Evolutionary conservation across 2,329 filamentous ascomycete species (phyloP).

Genomic region (Dactylellina parvicollis): DNA sequence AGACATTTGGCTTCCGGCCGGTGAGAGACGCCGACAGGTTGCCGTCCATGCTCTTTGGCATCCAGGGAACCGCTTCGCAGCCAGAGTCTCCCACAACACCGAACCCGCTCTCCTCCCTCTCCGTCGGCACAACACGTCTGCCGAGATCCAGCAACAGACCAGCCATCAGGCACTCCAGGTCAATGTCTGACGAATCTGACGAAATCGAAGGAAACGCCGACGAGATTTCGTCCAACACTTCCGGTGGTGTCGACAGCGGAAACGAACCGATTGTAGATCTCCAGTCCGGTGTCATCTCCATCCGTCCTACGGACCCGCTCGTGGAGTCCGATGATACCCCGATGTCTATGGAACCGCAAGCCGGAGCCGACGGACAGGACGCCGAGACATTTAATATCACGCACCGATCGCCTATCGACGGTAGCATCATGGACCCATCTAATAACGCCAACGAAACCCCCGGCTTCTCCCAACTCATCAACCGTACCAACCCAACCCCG

Average conservation of each 20-base stretch:
- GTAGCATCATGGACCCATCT: conserved; percentile 79
- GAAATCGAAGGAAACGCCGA: conserved; percentile 77
- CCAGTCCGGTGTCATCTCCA: conserved; percentile 78
- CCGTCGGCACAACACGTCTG: conserved; percentile 56
- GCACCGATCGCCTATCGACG: conserved; percentile 83
- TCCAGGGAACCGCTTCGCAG: conserved; percentile 76
- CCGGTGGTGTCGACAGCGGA: conserved; percentile 77
- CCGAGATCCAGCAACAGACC: conserved; percentile 68
- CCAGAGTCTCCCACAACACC: conserved; percentile 91
- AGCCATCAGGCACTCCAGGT: conserved; percentile 88
- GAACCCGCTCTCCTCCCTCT: conserved; percentile 70
- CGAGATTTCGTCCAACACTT: conserved; percentile 80
- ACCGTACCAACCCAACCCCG: conserved; percentile 40
- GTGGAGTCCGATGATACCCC: conserved; percentile 75
- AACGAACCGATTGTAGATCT: conserved; percentile 79
- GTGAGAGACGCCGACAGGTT: conserved; percentile 84
- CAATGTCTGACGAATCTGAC: conserved; percentile 84
- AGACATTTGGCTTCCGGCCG: conserved; percentile 78
- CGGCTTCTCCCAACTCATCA: conserved; percentile 73
- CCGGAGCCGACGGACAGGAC: conserved; percentile 84
- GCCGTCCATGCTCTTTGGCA: conserved; percentile 74
- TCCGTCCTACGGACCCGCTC: conserved; percentile 82
- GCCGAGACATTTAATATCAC: conserved; percentile 93
- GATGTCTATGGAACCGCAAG: conserved; percentile 78
- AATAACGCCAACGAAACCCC: conserved; percentile 75